Evolutionary conservation across 768 basidiomycete genomes (phyloP), one percentile per base, ranked within the genome.

Genomic region (Tylopilus felleus): DNA sequence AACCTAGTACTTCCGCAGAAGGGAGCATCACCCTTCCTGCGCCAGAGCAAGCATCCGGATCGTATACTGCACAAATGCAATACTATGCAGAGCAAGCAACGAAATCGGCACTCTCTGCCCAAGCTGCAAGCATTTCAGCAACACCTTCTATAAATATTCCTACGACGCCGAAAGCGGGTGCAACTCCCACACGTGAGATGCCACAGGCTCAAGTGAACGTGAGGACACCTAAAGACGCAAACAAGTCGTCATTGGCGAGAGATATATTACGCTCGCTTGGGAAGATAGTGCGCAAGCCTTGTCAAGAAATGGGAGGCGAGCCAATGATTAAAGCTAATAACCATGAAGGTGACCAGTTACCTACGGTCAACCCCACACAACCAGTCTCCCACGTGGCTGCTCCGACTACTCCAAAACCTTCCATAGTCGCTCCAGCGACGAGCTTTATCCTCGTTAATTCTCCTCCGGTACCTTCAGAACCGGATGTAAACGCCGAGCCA

Each of bases 181-280:
- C 21, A 28, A 64, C 57, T 35, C 62, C 66, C 10, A 40, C 33
- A 39, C 49, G 42, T 41, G 47, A 45, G 19, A 38, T 17, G 5
- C 29, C 45, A 23, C 47, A 45, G 19, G 21, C 14, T 23, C 47
- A 38, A 21, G 22, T 45, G 21, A 43, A 28, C n/a, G 21, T 17
- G 21, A 70, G 64, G 40, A 67, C 70, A 1, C 73, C 72, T 16
- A 66, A 64, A 31, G 67, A 80, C 27, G 82, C 79, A 7, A 74
- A 83, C 61, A 79, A 73, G 58, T 76, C 68, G 43, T 74, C 73
- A 40, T 73, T 87, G 25, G 84, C 85, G 2, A 75, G 71, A 41
- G 83, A 85, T 64, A 71, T 87, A 42, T 58, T 87, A 21, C 75
- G 74, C 41, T 80, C 82, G 8, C 72, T 86, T 4, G 77, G 78